Evolutionary conservation across 371 early-diverging fungal species (phyloP).

Genomic region (Mortierella sp.): DNA sequence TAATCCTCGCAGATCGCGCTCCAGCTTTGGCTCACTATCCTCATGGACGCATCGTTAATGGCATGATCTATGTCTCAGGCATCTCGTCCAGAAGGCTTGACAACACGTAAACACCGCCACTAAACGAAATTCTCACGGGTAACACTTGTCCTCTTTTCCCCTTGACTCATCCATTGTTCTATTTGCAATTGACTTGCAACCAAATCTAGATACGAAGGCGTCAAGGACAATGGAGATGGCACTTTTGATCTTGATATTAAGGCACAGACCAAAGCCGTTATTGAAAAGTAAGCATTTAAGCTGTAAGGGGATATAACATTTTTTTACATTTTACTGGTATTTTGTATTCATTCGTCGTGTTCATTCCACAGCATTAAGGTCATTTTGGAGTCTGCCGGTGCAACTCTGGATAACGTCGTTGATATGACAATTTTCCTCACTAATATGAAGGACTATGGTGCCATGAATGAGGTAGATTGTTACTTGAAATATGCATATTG

Average conservation of each 20-base stretch:
- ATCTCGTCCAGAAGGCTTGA: conserved; percentile 70
- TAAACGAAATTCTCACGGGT: conserved; percentile 11
- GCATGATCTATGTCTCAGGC: conserved; percentile 73
- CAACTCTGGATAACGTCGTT: conserved; percentile 64
- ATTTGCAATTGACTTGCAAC: no score
- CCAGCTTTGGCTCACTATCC: conserved; percentile 76
- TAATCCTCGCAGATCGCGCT: conserved; percentile 67
- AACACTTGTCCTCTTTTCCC: not conserved
- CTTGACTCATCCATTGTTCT: not conserved
- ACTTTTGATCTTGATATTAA: conserved; percentile 66
- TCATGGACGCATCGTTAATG: conserved; percentile 67
- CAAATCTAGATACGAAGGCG: conserved; percentile 60
- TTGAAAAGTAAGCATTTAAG: conserved; percentile 63
- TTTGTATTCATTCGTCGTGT: not conserved
- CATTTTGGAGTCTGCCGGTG: conserved; percentile 65
- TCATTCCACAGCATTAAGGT: conserved; percentile 60
- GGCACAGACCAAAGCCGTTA: conserved; percentile 71
- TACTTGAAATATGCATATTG: not conserved
- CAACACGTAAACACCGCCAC: conserved; percentile 63
- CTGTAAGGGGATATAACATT: not conserved
- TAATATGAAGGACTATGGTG: conserved; percentile 75
- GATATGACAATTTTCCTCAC: conserved; percentile 79
- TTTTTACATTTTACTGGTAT: not conserved
- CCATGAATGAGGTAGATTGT: conserved; percentile 65
- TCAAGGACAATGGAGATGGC: conserved; percentile 65